Evolutionary conservation across 2,329 filamentous ascomycete species (phyloP).

Genomic region (Pezicula carpinea): DNA sequence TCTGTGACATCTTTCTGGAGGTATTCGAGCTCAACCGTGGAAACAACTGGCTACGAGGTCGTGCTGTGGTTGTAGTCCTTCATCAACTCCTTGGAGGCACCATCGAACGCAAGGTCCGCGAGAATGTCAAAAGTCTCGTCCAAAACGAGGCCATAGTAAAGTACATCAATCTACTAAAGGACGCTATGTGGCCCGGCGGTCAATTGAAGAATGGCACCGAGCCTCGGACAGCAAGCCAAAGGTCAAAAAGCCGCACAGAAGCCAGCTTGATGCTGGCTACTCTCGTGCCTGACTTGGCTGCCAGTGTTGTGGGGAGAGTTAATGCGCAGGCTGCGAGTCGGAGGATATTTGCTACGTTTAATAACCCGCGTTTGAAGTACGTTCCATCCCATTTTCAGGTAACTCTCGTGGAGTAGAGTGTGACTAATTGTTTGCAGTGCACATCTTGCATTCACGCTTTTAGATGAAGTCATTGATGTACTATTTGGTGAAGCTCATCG

Average conservation of each 20-base stretch:
- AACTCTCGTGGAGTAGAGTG: neutral
- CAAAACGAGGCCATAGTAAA: constrained; percentile 74
- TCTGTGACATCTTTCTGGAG: constrained; percentile 95
- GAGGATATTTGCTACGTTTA: constrained; percentile 84
- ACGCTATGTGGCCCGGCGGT: constrained; percentile 78
- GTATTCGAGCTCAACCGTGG: constrained; percentile 91
- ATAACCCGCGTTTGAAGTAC: constrained; percentile 86
- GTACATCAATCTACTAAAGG: constrained; percentile 70
- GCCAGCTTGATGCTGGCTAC: constrained; percentile 86
- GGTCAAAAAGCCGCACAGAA: constrained; percentile 76
- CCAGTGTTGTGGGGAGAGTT: constrained; percentile 84
- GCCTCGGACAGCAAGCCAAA: constrained; percentile 65
- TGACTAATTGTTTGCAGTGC: constrained; percentile 19
- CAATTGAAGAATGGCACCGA: constrained; percentile 42
- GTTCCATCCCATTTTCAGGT: constrained; percentile 32
- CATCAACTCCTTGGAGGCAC: constrained; percentile 95
- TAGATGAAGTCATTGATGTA: constrained; percentile 32
- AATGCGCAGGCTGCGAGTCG: constrained; percentile 90
- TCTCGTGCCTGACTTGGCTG: constrained; percentile 83
- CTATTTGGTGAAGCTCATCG: constrained; percentile 26
- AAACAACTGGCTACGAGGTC: constrained; percentile 94
- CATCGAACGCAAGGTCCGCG: constrained; percentile 90
- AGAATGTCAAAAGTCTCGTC: constrained; percentile 68
- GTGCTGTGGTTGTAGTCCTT: constrained; percentile 91
- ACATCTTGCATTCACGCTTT: constrained; percentile 30